phyloP scores from a whole-genome alignment of 1,139 yeast species.

The Sugiyamaella xylanicola region DNA sequence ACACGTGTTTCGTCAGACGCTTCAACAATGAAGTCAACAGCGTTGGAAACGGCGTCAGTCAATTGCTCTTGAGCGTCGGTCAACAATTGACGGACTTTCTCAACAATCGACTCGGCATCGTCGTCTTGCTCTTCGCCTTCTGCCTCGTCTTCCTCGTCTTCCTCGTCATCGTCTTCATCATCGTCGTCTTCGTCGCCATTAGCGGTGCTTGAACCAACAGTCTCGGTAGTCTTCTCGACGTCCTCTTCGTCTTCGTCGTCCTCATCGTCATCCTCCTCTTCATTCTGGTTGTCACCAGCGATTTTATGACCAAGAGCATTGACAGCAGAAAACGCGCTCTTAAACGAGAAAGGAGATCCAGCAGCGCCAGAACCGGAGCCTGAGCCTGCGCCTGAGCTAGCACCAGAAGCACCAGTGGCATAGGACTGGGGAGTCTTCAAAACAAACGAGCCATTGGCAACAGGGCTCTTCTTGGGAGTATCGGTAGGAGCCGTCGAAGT shows the following conservation, averaged over 20 bases:
- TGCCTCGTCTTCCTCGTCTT: constrained; percentile 23
- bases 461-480: background rate
- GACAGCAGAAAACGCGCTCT: background rate
- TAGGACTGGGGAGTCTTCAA: constrained; percentile 14
- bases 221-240: constrained; percentile 15
- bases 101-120: constrained; percentile 6
- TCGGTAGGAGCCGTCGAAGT: constrained; percentile 1
- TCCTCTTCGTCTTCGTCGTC: constrained; percentile 21
- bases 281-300: background rate
- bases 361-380: too few relatives aligned
- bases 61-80: constrained; percentile 17
- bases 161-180: constrained; percentile 13
- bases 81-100: constrained; percentile 2
- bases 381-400: background rate
- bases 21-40: constrained; percentile 19
- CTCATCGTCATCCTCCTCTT: background rate
- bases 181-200: constrained; percentile 12
- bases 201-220: background rate
- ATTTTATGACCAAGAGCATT: background rate
- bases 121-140: constrained; percentile 25
- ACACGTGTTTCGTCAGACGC: constrained; percentile 26
- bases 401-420: background rate
- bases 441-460: constrained; percentile 13
- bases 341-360: background rate
- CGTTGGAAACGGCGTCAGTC: constrained; percentile 21